These are phyloP conservation scores for Medicago truncatula DNA, from an alignment of 306 rosid species.

Conservation along the genomic window DNA sequence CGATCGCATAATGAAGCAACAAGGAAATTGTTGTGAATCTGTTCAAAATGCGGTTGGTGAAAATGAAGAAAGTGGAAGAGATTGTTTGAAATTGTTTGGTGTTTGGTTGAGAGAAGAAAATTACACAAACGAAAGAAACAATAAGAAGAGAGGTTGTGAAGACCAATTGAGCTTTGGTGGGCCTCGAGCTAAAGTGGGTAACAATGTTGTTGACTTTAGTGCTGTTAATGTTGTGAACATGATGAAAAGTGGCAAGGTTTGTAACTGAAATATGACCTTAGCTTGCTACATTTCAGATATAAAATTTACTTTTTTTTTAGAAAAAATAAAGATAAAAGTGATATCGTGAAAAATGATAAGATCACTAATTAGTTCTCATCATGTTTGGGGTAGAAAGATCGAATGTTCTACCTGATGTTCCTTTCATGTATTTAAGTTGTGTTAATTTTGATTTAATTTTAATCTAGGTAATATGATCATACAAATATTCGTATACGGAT, in stretches of 20 bases:
- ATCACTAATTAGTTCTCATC: background rate
- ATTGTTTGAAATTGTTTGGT: slow-evolving; percentile 83
- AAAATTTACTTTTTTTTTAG: background rate
- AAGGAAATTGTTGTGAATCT: slow-evolving; percentile 42
- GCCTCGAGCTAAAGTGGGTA: slow-evolving; percentile 56
- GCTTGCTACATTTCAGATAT: background rate
- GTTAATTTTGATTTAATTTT: background rate
- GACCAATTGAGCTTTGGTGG: slow-evolving; percentile 57
- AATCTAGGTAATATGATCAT: background rate
- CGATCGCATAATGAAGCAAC: slow-evolving; percentile 55
- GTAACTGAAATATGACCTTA: slow-evolving; percentile 50
- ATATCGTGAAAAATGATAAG: background rate
- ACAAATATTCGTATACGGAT: background rate
- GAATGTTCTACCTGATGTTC: background rate
- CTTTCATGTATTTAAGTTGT: background rate
- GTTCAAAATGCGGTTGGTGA: slow-evolving; percentile 32
- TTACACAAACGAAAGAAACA: slow-evolving; percentile 26
- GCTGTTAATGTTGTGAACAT: slow-evolving; percentile 31
- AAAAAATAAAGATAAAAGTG: background rate
- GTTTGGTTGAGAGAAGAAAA: slow-evolving; percentile 73
- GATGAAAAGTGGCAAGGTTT: slow-evolving; percentile 58
- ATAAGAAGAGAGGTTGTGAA: slow-evolving; percentile 51
- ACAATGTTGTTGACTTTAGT: slow-evolving; percentile 50
- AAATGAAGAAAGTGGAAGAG: slow-evolving; percentile 38
- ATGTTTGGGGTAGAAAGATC: background rate